Base-by-base conservation (phyloP, 164 flowering plant species). In the Pachysandra terminalis region DNA sequence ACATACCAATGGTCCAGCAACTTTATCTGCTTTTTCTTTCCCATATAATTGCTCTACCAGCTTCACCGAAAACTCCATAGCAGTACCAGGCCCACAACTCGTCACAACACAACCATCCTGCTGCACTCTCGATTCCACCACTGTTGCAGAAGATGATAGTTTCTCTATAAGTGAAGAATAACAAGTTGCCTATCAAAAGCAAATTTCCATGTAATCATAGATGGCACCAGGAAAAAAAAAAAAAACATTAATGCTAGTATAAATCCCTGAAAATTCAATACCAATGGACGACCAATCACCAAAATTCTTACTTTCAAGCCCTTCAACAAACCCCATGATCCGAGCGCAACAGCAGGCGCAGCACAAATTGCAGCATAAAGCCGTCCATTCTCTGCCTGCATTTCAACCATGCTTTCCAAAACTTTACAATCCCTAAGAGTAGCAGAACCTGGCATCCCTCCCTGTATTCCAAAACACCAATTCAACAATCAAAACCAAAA, bases 11-110 rank as follows among this genome's bases (percentile, higher is more conserved):
- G 93, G 96, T 19, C 83, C 87, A 49, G 83, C 74, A 78, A 91
- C 96, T 82, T 92, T 94, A 64, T 86, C 79, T 56, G 93, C 94
- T 76, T 87, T 95, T 40, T 87, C 91, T 77, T 89, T 90, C 51
- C 97, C 96, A 71, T 72, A 90, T 63, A 95, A 73, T 54, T 81
- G 85, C 79, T 90, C 96, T 62, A 90, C 94, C 58, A 95, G 77
- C 5, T 79, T 76, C 56, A 95, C 76, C 19, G 96, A 68, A 68
- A 73, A 92, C 78, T 95, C 98, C 84, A 95, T 79, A 23, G 94
- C 73, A 9, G 98, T 95, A 19, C 98, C 98, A 54, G 98, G 94
- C 51, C 96, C 98, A 64, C 96, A 88, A 71, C 98, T 95, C 3
- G 97, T 95, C 59, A 95, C 83, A 59, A 80, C 89, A 27, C 75